Conservation (phyloP, 352 stramenopile genomes). For the Lagenidium giganteum region DNA sequence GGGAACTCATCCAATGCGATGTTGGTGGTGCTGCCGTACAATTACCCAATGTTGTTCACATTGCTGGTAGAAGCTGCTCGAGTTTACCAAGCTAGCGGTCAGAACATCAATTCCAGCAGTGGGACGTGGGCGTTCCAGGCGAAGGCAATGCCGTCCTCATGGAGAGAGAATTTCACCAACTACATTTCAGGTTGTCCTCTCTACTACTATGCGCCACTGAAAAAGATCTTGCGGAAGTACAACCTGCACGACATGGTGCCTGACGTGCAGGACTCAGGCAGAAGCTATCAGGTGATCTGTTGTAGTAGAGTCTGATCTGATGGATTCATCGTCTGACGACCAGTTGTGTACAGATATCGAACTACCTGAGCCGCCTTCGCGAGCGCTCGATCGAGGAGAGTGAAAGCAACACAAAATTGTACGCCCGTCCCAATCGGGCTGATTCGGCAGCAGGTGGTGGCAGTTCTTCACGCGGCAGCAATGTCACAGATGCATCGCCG, state of each 20-base stretch:
- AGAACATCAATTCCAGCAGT: slow-evolving; percentile 61
- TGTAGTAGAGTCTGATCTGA: no score
- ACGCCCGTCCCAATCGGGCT: slow-evolving; percentile 30
- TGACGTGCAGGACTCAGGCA: slow-evolving; percentile 72
- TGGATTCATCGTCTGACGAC: no score
- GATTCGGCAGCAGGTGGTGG: slow-evolving; percentile 1
- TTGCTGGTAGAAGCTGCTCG: slow-evolving; percentile 77
- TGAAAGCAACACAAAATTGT: slow-evolving; percentile 78
- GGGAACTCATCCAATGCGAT: slow-evolving; percentile 29
- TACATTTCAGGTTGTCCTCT: slow-evolving; percentile 71
- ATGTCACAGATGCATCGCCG: slow-evolving; percentile 28
- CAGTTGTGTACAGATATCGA: slow-evolving; percentile 40
- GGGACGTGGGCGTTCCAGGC: slow-evolving; percentile 82
- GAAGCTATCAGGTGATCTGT: slow-evolving; percentile 69
- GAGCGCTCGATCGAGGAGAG: slow-evolving; percentile 72
- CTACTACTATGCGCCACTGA: slow-evolving; percentile 81
- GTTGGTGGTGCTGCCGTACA: slow-evolving; percentile 87
- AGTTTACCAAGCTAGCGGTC: slow-evolving; percentile 75
- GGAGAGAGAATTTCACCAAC: slow-evolving; percentile 75
- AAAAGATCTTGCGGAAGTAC: slow-evolving; percentile 83
- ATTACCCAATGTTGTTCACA: slow-evolving; percentile 79
- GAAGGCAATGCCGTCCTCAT: slow-evolving; percentile 83
- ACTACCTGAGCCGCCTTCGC: slow-evolving; percentile 61
- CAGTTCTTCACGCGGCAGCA: no score
- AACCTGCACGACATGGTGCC: slow-evolving; percentile 86